Evolutionary conservation across 2,329 filamentous ascomycete species (phyloP).

Genomic region (Chrysoporthe austroafricana): DNA sequence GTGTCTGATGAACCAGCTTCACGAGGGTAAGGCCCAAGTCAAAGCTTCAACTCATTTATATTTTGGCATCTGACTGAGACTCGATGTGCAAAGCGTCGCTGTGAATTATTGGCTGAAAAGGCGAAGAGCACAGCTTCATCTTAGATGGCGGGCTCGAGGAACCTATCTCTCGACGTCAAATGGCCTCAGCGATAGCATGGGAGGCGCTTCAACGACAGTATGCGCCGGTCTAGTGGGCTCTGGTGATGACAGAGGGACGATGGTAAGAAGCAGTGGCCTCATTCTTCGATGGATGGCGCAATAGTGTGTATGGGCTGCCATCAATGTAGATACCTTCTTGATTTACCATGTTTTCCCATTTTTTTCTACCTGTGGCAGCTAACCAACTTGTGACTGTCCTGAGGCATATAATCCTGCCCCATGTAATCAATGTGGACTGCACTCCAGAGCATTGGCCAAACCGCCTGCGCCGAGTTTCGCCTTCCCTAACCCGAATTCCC

Average conservation of each 20-base stretch:
- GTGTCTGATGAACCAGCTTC: no score
- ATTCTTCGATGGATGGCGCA: no score
- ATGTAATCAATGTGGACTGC: conserved; percentile 14
- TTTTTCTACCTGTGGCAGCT: conserved; percentile 23
- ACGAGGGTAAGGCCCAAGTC: no score
- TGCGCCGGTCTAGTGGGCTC: background rate
- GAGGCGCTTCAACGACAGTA: background rate
- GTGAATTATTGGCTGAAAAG: background rate
- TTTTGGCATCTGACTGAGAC: background rate
- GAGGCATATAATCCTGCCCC: background rate
- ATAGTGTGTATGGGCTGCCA: no score
- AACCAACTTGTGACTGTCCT: conserved; percentile 13
- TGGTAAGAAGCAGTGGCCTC: background rate
- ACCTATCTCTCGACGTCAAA: background rate
- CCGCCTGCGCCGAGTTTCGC: background rate
- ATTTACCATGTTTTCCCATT: background rate
- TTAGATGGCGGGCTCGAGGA: background rate
- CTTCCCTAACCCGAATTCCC: conserved; percentile 7
- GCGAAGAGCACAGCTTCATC: background rate
- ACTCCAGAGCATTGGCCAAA: conserved; percentile 12
- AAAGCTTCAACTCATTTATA: background rate
- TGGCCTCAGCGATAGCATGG: background rate
- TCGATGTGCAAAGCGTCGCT: background rate
- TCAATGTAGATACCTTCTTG: no score
- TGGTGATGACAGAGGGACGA: background rate